A percentile compares a stretch with the other conserved stretches of the same genome.
These are phyloP conservation scores for Psidium friedrichsthalianum DNA, from an alignment of 345 rosid species.

Conservation along the genomic window DNA sequence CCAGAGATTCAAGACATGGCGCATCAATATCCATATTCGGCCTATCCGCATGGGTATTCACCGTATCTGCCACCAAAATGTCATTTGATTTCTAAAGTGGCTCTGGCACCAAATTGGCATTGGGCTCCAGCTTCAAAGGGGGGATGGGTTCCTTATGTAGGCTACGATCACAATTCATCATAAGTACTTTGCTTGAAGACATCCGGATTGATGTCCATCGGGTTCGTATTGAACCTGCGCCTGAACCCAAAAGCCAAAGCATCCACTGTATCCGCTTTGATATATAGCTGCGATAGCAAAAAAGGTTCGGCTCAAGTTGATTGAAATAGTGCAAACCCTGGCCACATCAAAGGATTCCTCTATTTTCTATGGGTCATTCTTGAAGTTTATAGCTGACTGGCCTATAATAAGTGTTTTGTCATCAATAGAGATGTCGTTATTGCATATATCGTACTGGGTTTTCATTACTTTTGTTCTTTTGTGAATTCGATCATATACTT, in stretches of 20 bases:
- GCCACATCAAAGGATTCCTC: neutral
- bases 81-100: no score
- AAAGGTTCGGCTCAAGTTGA: neutral
- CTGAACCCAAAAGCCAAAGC: neutral
- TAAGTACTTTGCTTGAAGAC: neutral
- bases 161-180: neutral
- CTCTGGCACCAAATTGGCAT: no score
- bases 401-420: neutral
- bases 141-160: no score
- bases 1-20: no score
- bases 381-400: neutral
- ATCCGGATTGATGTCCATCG: neutral
- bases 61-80: no score
- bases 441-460: neutral
- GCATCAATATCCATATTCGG: no score
- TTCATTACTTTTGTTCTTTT: neutral
- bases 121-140: neutral
- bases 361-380: neutral
- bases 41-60: no score
- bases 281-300: neutral
- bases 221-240: neutral
- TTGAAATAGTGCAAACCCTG: neutral
- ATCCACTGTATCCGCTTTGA: neutral
- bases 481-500: no score
- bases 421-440: neutral